Base-by-base conservation (phyloP, 1,284 basidiomycete genomes). In the Austropuccinia psidii region DNA sequence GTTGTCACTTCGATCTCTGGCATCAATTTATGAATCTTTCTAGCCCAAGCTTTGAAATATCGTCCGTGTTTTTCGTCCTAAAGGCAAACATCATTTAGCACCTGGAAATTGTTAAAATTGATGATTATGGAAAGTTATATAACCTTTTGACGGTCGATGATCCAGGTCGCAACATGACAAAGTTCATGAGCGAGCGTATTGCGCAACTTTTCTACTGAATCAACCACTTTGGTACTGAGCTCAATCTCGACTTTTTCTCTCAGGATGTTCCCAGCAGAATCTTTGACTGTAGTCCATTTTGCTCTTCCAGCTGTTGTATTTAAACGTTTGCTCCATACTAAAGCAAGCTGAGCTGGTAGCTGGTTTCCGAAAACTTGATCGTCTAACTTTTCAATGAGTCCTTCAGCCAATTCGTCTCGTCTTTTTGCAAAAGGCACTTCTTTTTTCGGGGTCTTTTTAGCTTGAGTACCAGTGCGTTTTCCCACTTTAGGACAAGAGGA, bases 151-250 rank as follows among this genome's bases (percentile, higher is more conserved):
- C 84, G 81, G 77, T 89, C 85, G 66, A 92, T 88, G 37, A 89
- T 82, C 90, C 91, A 93, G 72, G 86, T 87, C 5, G 90, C 90
- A 33, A 93, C 81, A 80, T 92, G 91, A 76, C 90, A 93, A 87
- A 93, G 90, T 80, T 93, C 91, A 77, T 93, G 90, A 33, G 89
- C 86, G 2, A 93, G 81, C 0, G 91, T 93, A 78, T 89, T 87
- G 24, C 86, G 83, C 47, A 93, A 87, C 29, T 89, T 86, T 70
- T 89, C 88, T 76, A 88, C 85, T 64, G 83, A 85, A 77, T 90
- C 89, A 66, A 91, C 80, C 41, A 93, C 87, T 79, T 92, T 92
- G 64, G 85, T 84, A 5, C 89, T 87, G 15, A 93, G 82, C 77
- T 92, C 87, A 69, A 93, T 90, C 13, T 50, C 17, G 24, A 57